These are phyloP conservation scores for Escovopsis sp. DNA, from an alignment of 2,329 filamentous ascomycete species.

Conservation along the genomic window DNA sequence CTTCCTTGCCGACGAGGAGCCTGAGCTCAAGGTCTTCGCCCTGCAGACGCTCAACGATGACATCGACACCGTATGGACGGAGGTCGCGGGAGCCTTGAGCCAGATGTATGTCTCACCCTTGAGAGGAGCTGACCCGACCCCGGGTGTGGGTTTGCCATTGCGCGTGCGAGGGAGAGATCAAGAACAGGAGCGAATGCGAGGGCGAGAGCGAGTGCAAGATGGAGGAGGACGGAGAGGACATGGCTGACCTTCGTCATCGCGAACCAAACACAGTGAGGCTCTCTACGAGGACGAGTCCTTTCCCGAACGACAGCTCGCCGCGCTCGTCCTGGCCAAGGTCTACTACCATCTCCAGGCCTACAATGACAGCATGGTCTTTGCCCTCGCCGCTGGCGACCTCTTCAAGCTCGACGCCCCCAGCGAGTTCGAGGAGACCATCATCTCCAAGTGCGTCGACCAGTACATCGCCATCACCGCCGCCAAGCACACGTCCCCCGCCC, in stretches of 20 bases:
- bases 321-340: constrained; percentile 89
- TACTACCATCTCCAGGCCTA: constrained; percentile 99
- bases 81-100: constrained; percentile 81
- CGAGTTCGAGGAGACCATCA: constrained; percentile 98
- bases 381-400: constrained; percentile 81
- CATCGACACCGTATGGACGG: constrained; percentile 94
- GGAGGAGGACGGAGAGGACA: too few relatives aligned
- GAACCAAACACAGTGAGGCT: constrained; percentile 60
- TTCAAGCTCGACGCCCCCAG: constrained; percentile 84
- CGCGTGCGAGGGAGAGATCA: too few relatives aligned
- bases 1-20: constrained; percentile 88
- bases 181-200: too few relatives aligned
- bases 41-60: constrained; percentile 90
- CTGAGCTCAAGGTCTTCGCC: constrained; percentile 87
- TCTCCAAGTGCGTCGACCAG: constrained; percentile 94
- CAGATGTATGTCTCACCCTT: constrained; percentile 54
- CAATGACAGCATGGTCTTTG: constrained; percentile 98
- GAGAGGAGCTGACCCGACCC: neutral
- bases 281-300: constrained; percentile 95
- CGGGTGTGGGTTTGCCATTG: too few relatives aligned
- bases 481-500: constrained; percentile 30
- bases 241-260: neutral
- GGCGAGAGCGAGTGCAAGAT: too few relatives aligned
- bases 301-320: constrained; percentile 83
- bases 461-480: constrained; percentile 65